Percentiles rank a stretch among this genome's conserved stretches.
These are phyloP conservation scores for Apostasia ramifera DNA, from an alignment of 106 monocot genomes.

Conservation along the genomic window DNA sequence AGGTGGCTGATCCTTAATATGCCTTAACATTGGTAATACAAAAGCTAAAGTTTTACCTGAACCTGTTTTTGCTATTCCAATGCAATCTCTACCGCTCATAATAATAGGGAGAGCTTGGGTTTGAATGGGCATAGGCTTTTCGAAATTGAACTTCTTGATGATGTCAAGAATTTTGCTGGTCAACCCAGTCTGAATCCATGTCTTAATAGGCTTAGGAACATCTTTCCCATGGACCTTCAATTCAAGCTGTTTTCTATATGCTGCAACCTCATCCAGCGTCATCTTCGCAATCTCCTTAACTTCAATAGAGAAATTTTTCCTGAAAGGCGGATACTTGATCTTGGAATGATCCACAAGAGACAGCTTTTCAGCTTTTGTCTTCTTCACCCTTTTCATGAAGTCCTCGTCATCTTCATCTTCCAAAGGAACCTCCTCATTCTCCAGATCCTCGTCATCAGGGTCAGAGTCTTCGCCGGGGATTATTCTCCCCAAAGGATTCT, in stretches of 20 bases:
- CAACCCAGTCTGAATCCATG: conserved; percentile 89
- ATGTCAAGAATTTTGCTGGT: conserved; percentile 78
- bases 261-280: conserved; percentile 55
- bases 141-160: conserved; percentile 82
- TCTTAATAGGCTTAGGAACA: conserved; percentile 90
- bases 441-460: conserved; percentile 56
- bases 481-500: conserved; percentile 68
- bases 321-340: conserved; percentile 74
- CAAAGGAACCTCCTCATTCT: conserved; percentile 36
- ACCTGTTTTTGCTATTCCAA: conserved; percentile 94
- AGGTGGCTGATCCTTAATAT: conserved; percentile 90
- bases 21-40: conserved; percentile 92
- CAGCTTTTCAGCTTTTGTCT: conserved; percentile 87
- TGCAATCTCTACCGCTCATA: conserved; percentile 97
- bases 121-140: conserved; percentile 97
- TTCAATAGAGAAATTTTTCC: conserved; percentile 95
- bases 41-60: conserved; percentile 97
- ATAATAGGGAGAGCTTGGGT: conserved; percentile 85
- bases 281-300: conserved; percentile 82
- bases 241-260: conserved; percentile 73
- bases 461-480: conserved; percentile 88
- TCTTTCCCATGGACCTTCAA: conserved; percentile 95
- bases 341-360: conserved; percentile 90
- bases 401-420: conserved; percentile 98
- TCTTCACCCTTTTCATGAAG: conserved; percentile 91